These are phyloP conservation scores for Durotheca rogersii DNA, from an alignment of 495 filamentous ascomycete genomes.

Conservation along the genomic window DNA sequence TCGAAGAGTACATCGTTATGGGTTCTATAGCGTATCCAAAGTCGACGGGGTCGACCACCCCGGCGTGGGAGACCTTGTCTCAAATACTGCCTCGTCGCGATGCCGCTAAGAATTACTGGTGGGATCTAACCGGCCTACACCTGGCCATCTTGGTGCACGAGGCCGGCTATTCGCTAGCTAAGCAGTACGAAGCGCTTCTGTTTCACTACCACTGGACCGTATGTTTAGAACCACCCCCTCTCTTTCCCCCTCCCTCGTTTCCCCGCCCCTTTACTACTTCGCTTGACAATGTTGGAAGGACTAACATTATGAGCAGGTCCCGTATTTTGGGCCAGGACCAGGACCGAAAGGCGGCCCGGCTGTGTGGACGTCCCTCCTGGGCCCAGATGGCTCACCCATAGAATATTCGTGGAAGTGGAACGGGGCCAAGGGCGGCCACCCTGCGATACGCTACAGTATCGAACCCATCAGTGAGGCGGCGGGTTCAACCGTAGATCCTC, in stretches of 20 bases:
- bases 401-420: conserved; percentile 39
- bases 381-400: conserved; percentile 21
- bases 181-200: conserved; percentile 5
- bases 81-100: conserved; percentile 1
- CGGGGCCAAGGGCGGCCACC: conserved; percentile 5
- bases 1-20: too few species aligned
- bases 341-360: conserved; percentile 8
- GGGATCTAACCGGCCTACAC: conserved; percentile 6
- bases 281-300: too few species aligned
- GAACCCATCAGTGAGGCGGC: conserved; percentile 25
- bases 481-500: conserved; percentile 29
- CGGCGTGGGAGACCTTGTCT: neutral
- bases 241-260: neutral
- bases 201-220: conserved; percentile 15
- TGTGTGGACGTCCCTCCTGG: conserved; percentile 23
- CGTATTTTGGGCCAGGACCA: conserved; percentile 4
- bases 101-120: conserved; percentile 6
- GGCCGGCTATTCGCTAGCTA: conserved; percentile 1
- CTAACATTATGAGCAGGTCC: conserved; percentile 4
- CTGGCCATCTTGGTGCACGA: conserved; percentile 4
- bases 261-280: neutral
- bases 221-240: neutral
- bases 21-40: too few species aligned
- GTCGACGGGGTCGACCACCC: too few species aligned
- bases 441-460: conserved; percentile 26